Conservation (phyloP, 768 basidiomycete species). For the Hygrophorus russula region DNA sequence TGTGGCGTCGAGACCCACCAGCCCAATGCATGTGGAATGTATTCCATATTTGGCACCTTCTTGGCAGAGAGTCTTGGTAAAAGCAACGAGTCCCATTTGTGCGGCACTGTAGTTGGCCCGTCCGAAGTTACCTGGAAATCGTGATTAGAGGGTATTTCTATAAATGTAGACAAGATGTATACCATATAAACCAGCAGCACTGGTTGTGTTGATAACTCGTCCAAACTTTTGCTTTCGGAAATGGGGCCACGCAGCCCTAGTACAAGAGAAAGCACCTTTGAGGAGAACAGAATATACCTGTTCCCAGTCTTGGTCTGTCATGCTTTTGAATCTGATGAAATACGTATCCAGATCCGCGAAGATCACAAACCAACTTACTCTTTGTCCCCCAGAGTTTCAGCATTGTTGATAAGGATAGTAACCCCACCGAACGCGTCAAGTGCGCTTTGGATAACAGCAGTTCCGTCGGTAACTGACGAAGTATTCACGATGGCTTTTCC, state of each 20-base stretch:
- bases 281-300: constrained; percentile 82
- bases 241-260: constrained; percentile 92
- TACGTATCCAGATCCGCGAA: not conserved
- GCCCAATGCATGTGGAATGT: constrained; percentile 78
- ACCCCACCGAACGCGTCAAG: constrained; percentile 75
- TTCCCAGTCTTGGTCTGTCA: constrained; percentile 93
- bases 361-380: constrained; percentile 30
- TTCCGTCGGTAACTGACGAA: constrained; percentile 80
- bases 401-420: constrained; percentile 92
- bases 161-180: constrained; percentile 10
- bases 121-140: constrained; percentile 72
- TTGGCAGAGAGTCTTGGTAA: constrained; percentile 85
- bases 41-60: constrained; percentile 93
- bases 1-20: constrained; percentile 36
- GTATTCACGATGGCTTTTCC: constrained; percentile 84
- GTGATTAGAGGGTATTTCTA: not conserved
- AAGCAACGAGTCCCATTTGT: constrained; percentile 90
- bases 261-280: constrained; percentile 87
- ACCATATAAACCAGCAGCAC: constrained; percentile 92
- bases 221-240: constrained; percentile 95
- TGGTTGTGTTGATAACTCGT: constrained; percentile 87
- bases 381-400: constrained; percentile 79
- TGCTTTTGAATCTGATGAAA: constrained; percentile 77
- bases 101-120: constrained; percentile 98
- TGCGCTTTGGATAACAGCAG: constrained; percentile 77